Base-by-base conservation (phyloP, 345 rosid species). In the Linum usitatissimum region DNA sequence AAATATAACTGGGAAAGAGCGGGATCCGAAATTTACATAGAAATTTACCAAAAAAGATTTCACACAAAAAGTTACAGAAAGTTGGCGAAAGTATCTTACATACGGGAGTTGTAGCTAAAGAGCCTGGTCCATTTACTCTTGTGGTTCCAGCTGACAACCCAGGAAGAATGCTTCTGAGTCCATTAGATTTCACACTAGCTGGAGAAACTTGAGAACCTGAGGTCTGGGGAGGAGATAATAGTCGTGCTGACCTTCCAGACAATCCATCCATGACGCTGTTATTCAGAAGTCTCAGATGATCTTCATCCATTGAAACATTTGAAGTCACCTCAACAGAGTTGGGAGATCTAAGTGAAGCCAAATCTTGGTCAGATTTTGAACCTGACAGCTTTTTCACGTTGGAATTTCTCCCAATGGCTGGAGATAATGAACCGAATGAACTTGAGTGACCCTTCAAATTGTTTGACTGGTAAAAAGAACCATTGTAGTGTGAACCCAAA, bases 301-400 rank as follows among this genome's bases (percentile, higher is more conserved):
- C 86, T 45, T 83, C 86, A 55, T 87, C 84, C 70, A 76, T 36
- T 58, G 75, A 53, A 9, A 72, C 59, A 66, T 62, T 66, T 19
- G 74, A 58, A 57, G 76, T 75, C 31, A 49, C 75, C 57, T 84
- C 87, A 64, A 73, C 62, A 53, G 85, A 74, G 73, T 76, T 75
- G 34, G 81, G 83, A 68, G 87, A 82, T 79, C 86, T 76, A 53
- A 82, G 78, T 59, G 94, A 84, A 73, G 81, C 59, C 77, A 87
- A 77, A 75, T 91, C 92, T 80, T 86, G 91, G 42, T 85, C 91
- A 68, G 96, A 85, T 75, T 85, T 91, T 64, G 95, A 84, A 64
- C 80, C 76, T 45, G 88, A 60, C 53, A 79, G 65, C 53, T 74
- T 83, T 76, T 77, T 86, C 56, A 51, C 68, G 69, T 80, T 30